Conservation (phyloP, 768 basidiomycete species). For the Pleurotus ostreatus region DNA sequence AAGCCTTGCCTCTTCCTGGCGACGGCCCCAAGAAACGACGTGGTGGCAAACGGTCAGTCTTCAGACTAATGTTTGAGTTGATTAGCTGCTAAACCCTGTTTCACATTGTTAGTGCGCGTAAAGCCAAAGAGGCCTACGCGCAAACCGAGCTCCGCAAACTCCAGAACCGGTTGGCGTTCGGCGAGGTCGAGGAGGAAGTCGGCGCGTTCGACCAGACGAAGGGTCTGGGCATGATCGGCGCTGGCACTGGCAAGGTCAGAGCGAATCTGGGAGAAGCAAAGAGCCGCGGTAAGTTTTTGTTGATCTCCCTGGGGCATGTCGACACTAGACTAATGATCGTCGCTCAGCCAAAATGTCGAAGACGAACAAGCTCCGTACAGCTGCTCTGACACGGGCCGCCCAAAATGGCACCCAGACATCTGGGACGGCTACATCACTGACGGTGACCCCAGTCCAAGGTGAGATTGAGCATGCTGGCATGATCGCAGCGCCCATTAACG, state of each 20-base stretch:
- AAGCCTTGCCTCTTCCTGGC: conserved; percentile 90
- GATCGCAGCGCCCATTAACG: not conserved
- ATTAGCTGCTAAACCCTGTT: not conserved
- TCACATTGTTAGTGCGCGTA: conserved; percentile 65
- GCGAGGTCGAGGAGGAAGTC: conserved; percentile 92
- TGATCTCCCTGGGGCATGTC: not conserved
- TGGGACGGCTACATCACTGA: conserved; percentile 87
- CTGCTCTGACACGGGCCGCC: conserved; percentile 75
- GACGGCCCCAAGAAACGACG: conserved; percentile 95
- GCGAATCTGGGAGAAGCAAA: conserved; percentile 85
- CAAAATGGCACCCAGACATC: conserved; percentile 54
- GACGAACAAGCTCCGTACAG: conserved; percentile 86
- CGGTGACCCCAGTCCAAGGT: conserved; percentile 96
- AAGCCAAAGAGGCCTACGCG: conserved; percentile 97
- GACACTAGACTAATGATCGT: no score
- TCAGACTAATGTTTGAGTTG: conserved; percentile 3
- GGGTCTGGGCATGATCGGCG: conserved; percentile 96
- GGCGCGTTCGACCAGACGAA: conserved; percentile 98
- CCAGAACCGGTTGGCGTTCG: conserved; percentile 96
- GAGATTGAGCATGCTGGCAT: conserved; percentile 15
- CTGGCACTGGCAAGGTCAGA: conserved; percentile 82
- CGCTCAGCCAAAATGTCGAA: conserved; percentile 89
- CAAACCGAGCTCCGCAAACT: conserved; percentile 95
- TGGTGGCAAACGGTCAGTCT: conserved; percentile 84
- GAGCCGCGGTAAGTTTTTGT: conserved; percentile 68